phyloP scores from a whole-genome alignment of 2,329 filamentous ascomycete species.

The Chrysoporthe deuterocubensis region DNA sequence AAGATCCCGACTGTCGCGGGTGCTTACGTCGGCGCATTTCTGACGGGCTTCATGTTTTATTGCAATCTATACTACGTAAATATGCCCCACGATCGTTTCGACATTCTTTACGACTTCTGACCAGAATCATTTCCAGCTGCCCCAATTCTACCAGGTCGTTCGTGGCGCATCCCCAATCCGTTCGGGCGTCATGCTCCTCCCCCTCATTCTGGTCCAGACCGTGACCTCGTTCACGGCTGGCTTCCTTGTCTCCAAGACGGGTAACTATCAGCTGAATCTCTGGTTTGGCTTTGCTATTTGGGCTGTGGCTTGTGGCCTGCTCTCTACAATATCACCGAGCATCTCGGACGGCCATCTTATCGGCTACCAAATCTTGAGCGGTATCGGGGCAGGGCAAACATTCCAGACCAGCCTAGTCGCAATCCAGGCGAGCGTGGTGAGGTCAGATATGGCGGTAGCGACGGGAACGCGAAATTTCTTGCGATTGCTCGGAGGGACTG shows the following conservation, averaged over 20 bases:
- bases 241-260: slow-evolving; percentile 24
- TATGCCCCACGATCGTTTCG: background rate
- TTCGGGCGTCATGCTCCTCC: slow-evolving; percentile 26
- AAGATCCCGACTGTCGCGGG: slow-evolving; percentile 22
- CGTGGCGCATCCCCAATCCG: slow-evolving; percentile 27
- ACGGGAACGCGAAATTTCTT: slow-evolving; percentile 29
- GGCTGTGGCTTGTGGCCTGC: slow-evolving; percentile 24
- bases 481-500: slow-evolving; percentile 22
- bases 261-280: slow-evolving; percentile 24
- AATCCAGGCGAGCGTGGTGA: slow-evolving; percentile 23
- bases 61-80: slow-evolving; percentile 28
- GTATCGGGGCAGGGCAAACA: slow-evolving; percentile 24
- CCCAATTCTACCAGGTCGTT: slow-evolving; percentile 30
- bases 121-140: slow-evolving; percentile 13
- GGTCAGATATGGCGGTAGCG: slow-evolving; percentile 27
- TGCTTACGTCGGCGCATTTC: slow-evolving; percentile 22
- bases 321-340: slow-evolving; percentile 19
- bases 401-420: slow-evolving; percentile 29
- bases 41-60: slow-evolving; percentile 30
- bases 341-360: slow-evolving; percentile 19
- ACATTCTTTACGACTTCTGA: background rate
- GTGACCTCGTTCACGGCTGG: slow-evolving; percentile 24
- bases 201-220: slow-evolving; percentile 28
- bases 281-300: slow-evolving; percentile 24
- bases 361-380: slow-evolving; percentile 27